These are phyloP conservation scores for Fusarium verticillioides DNA, from an alignment of 2,329 filamentous ascomycete genomes.

Conservation along the genomic window DNA sequence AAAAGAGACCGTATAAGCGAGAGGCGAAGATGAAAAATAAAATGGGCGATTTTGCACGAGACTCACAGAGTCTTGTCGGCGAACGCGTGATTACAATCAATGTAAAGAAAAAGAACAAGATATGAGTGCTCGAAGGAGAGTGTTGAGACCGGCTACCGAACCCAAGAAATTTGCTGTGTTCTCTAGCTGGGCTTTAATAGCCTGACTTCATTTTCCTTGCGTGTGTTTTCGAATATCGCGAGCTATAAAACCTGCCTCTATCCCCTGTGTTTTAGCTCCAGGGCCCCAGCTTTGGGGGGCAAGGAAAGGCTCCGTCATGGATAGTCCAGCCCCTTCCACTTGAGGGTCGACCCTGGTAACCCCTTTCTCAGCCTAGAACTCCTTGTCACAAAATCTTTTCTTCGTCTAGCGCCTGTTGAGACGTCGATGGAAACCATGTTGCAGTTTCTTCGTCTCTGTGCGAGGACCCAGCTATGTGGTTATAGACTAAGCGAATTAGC, in stretches of 20 bases:
- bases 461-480: constrained; percentile 9
- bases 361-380: constrained; percentile 28
- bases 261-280: constrained; percentile 16
- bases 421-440: constrained; percentile 30
- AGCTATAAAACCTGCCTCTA: constrained; percentile 21
- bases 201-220: constrained; percentile 1
- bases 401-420: constrained; percentile 32
- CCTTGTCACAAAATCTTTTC: constrained; percentile 18
- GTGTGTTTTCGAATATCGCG: constrained; percentile 23
- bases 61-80: constrained; percentile 31
- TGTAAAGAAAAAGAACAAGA: constrained; percentile 12
- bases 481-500: background rate
- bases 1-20: constrained; percentile 35
- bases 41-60: constrained; percentile 24
- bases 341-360: constrained; percentile 17
- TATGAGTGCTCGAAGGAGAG: constrained; percentile 25
- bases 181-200: constrained; percentile 34
- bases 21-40: constrained; percentile 22
- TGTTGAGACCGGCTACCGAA: constrained; percentile 35
- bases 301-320: constrained; percentile 19
- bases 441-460: constrained; percentile 8
- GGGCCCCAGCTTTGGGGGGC: constrained; percentile 13
- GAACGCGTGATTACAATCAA: constrained; percentile 27
- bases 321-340: constrained; percentile 15
- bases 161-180: constrained; percentile 6